Evolutionary conservation across 345 rosid species (phyloP).

Genomic region (Brassica nigra): DNA sequence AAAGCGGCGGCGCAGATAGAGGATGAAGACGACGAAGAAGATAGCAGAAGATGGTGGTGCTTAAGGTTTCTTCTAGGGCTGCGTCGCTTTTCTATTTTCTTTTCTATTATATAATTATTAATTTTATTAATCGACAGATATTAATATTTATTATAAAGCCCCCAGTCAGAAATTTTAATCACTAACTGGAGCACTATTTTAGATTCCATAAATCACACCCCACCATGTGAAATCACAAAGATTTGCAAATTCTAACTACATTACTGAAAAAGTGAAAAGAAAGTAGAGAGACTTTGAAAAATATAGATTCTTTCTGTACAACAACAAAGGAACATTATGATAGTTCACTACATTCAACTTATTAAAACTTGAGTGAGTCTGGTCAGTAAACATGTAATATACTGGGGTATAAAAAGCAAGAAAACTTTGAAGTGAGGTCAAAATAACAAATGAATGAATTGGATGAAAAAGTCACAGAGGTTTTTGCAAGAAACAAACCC

Average conservation of each 20-base stretch:
- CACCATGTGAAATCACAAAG: neutral
- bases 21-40: neutral
- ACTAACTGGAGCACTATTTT: neutral
- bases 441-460: neutral
- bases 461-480: neutral
- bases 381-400: neutral
- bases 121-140: neutral
- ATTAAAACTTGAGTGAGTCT: neutral
- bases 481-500: slow-evolving; percentile 29
- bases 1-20: slow-evolving; percentile 30
- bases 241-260: neutral
- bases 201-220: neutral
- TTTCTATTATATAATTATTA: neutral
- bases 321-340: slow-evolving; percentile 16
- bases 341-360: neutral
- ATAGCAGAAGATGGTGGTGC: neutral
- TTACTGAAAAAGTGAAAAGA: neutral
- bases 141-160: neutral
- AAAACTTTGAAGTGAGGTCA: neutral
- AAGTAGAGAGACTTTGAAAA: neutral
- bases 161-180: neutral
- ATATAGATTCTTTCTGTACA: neutral
- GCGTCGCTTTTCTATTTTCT: neutral
- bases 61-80: slow-evolving; percentile 19
- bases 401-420: neutral